Conservation (phyloP, 2,329 filamentous ascomycete species). For the Trichoderma simmonsii region DNA sequence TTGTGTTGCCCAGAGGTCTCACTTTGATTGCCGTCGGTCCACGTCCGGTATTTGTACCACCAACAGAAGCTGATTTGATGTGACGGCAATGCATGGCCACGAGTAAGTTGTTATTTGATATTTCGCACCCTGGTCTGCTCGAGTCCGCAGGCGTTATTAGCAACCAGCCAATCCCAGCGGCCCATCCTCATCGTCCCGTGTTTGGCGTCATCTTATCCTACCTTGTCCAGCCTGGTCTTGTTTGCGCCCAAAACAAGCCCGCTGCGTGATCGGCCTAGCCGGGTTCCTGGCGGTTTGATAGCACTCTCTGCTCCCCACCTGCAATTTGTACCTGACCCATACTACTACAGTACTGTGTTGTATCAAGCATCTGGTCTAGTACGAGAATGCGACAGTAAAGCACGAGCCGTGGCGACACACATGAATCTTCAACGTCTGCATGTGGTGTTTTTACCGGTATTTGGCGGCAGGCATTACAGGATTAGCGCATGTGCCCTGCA, state of each 20-base stretch:
- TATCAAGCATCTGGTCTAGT: background rate
- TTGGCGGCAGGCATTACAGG: background rate
- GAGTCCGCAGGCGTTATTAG: background rate
- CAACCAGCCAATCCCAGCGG: conserved; percentile 2
- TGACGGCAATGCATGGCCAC: background rate
- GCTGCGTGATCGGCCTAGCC: conserved; percentile 9
- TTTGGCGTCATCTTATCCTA: conserved; percentile 17
- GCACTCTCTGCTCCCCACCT: background rate
- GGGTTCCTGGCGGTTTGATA: background rate
- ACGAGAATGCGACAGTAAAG: background rate
- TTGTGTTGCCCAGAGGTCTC: background rate
- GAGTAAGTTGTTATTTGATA: background rate
- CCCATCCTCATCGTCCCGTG: conserved; percentile 12
- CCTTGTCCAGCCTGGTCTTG: background rate
- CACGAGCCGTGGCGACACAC: background rate
- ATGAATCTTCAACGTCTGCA: background rate
- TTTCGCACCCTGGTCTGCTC: background rate
- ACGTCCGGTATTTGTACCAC: background rate
- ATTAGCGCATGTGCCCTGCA: background rate
- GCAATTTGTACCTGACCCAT: background rate
- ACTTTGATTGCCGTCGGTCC: conserved; percentile 1
- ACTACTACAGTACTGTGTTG: background rate
- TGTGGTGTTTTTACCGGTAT: background rate
- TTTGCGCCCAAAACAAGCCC: background rate
- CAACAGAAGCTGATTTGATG: background rate